Conservation (phyloP, 2,329 filamentous ascomycete species). For the Colletotrichum sp. region DNA sequence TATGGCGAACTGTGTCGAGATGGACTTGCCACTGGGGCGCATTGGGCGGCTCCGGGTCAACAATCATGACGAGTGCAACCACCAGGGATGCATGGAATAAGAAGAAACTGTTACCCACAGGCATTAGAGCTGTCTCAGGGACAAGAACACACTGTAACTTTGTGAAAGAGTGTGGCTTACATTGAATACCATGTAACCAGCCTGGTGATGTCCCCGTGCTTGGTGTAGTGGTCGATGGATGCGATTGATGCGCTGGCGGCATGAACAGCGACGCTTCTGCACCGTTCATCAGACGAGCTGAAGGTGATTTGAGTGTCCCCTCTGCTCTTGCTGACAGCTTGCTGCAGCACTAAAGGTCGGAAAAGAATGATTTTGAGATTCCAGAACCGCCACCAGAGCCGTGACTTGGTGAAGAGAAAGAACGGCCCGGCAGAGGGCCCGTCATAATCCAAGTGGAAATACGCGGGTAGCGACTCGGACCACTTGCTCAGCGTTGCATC, state of each 20-base stretch:
- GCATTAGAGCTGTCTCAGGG: not conserved
- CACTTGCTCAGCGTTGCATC: slow-evolving; percentile 29
- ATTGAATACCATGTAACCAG: slow-evolving; percentile 37
- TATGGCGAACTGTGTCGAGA: slow-evolving; percentile 29
- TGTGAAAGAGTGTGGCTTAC: slow-evolving; percentile 20
- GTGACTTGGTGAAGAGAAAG: slow-evolving; percentile 29
- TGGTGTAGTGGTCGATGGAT: slow-evolving; percentile 29
- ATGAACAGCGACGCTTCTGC: slow-evolving; percentile 27
- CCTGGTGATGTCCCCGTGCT: slow-evolving; percentile 22
- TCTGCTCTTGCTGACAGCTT: slow-evolving; percentile 26
- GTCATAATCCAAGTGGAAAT: slow-evolving; percentile 26
- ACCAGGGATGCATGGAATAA: slow-evolving; percentile 36
- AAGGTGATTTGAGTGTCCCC: not conserved
- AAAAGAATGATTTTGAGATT: slow-evolving; percentile 36
- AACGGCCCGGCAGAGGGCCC: slow-evolving; percentile 21
- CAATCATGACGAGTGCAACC: slow-evolving; percentile 31
- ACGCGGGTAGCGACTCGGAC: slow-evolving; percentile 30
- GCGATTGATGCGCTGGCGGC: slow-evolving; percentile 31
- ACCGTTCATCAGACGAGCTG: slow-evolving; percentile 25
- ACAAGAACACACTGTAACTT: not conserved
- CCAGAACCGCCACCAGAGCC: slow-evolving; percentile 37
- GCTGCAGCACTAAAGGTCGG: slow-evolving; percentile 30
- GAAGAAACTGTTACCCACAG: slow-evolving; percentile 26
- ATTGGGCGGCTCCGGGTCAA: slow-evolving; percentile 29
- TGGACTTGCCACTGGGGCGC: slow-evolving; percentile 30